Evolutionary conservation across 2,329 filamentous ascomycete genomes (phyloP), one percentile per base, ranked within the genome.

Genomic region (Sporothrix variecibatus): DNA sequence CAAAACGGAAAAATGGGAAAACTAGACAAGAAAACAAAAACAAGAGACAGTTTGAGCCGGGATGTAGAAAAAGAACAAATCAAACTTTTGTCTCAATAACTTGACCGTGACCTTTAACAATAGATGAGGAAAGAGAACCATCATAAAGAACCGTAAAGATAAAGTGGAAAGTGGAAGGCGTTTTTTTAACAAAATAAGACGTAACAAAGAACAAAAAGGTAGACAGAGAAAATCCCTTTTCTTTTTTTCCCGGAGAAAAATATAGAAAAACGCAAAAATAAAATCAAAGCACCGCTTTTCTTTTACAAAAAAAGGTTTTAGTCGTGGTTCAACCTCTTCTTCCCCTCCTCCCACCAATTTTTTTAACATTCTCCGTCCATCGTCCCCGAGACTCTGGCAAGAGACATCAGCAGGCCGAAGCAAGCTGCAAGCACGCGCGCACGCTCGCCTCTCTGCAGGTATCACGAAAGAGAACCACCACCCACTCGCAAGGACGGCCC

Each of bases 281-380:
- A 68, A 46, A 67, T 31, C 20, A 68, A 68, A 46, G 64, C 49
- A 73, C 46, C 62, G 58, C 58, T 49, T 72, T 72, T 72, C 46
- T 67, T 72, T 65, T 56, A 34, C 56, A 72, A 64, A 40, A 71
- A 23, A 20, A 43, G 56, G 23, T 49, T 28, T 68, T 23, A n/a
- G 43, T 68, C 38, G 12, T 23, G 65, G 31, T 38, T 51, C 67
- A 69, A 34, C 46, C 67, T 38, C 67, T 38, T 43, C 69, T n/a
- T 46, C 23, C 31, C 31, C 40, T 20, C 12, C 15, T 31, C n/a
- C 8, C 56, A 17, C 53, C 56, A 20, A 17, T 62, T 28, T 43
- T 12, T 49, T 23, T 11, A 2, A 1, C 17, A 7, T 58, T 71
- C 69, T 38, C 28, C 23, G 23, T 46, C n/a, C 67, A 28, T 31